Evolutionary conservation across 2,329 filamentous ascomycete species (phyloP).

Genomic region (Claviceps africana): DNA sequence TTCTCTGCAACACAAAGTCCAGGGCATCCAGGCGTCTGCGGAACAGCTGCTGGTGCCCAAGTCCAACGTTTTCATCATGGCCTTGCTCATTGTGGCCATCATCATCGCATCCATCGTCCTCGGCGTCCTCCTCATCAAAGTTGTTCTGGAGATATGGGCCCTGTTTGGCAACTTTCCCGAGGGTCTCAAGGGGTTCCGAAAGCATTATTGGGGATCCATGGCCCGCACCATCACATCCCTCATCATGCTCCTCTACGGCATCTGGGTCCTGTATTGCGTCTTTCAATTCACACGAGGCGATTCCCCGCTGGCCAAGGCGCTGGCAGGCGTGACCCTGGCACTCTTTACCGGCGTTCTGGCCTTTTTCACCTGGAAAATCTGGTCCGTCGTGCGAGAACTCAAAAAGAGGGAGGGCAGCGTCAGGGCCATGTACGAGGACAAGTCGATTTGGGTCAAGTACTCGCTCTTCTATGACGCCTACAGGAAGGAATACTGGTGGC

Average conservation of each 20-base stretch:
- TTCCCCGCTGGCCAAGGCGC: constrained; percentile 78
- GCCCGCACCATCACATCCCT: constrained; percentile 79
- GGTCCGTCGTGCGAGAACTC: constrained; percentile 56
- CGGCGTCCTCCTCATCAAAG: constrained; percentile 77
- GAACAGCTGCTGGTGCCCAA: constrained; percentile 73
- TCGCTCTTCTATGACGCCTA: constrained; percentile 95
- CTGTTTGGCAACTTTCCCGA: constrained; percentile 79
- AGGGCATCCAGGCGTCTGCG: constrained; percentile 70
- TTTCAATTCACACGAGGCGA: constrained; percentile 91
- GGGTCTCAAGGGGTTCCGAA: constrained; percentile 67
- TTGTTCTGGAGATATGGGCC: constrained; percentile 81
- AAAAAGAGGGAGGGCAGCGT: constrained; percentile 64
- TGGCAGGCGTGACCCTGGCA: constrained; percentile 68
- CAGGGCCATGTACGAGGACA: constrained; percentile 68
- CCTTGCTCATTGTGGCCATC: constrained; percentile 78
- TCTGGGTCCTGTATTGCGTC: constrained; percentile 92
- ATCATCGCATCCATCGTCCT: constrained; percentile 73
- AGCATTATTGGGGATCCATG: constrained; percentile 92
- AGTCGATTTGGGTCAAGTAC: constrained; percentile 87
- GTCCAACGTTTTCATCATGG: constrained; percentile 91
- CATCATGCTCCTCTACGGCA: constrained; percentile 80
- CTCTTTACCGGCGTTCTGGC: constrained; percentile 69
- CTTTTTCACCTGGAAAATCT: constrained; percentile 79
- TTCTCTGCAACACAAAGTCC: constrained; percentile 38
- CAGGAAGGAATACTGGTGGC: constrained; percentile 91